A percentile compares a stretch with the other conserved stretches of the same genome.
phyloP scores from a whole-genome alignment of 768 basidiomycete species.

The Porpolomopsis calyptriformis region DNA sequence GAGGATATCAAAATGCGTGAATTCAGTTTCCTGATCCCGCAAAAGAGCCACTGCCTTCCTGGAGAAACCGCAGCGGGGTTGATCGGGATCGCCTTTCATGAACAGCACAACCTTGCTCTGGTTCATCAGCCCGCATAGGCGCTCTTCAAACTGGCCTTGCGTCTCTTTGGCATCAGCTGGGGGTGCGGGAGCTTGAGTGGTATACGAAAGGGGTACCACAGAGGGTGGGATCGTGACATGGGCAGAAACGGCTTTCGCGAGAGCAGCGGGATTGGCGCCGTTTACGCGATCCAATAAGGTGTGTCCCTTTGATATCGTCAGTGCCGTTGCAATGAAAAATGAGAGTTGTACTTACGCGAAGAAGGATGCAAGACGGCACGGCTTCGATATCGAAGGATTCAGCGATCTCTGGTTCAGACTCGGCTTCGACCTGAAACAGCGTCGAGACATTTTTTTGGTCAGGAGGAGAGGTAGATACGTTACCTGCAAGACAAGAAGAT shows the following conservation, averaged over 20 bases:
- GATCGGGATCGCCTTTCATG: constrained; percentile 80
- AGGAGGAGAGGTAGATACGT: constrained; percentile 8
- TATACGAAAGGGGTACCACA: constrained; percentile 38
- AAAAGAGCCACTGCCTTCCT: constrained; percentile 62
- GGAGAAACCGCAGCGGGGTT: constrained; percentile 80
- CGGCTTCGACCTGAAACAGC: constrained; percentile 65
- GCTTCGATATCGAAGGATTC: constrained; percentile 88
- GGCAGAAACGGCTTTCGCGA: constrained; percentile 51
- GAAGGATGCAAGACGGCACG: constrained; percentile 76
- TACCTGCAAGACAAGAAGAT: constrained; percentile 68
- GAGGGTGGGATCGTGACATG: constrained; percentile 29
- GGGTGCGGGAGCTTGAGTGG: constrained; percentile 31
- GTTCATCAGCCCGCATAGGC: constrained; percentile 66
- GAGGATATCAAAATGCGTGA: constrained; percentile 76
- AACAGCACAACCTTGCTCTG: constrained; percentile 72
- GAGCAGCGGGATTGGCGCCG: constrained; percentile 65
- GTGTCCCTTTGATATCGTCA: constrained; percentile 55
- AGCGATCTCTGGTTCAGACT: constrained; percentile 68
- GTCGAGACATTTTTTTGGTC: neutral
- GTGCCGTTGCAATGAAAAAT: neutral
- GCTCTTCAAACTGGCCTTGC: constrained; percentile 51
- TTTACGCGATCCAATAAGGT: constrained; percentile 65
- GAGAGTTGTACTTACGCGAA: constrained; percentile 45
- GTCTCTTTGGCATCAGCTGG: constrained; percentile 34
- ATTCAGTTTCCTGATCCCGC: constrained; percentile 51